Percentiles rank a stretch among this genome's conserved stretches.
Evolutionary conservation across 2,329 filamentous ascomycete genomes (phyloP).

Genomic region (Tolypocladium cylindrosporum): DNA sequence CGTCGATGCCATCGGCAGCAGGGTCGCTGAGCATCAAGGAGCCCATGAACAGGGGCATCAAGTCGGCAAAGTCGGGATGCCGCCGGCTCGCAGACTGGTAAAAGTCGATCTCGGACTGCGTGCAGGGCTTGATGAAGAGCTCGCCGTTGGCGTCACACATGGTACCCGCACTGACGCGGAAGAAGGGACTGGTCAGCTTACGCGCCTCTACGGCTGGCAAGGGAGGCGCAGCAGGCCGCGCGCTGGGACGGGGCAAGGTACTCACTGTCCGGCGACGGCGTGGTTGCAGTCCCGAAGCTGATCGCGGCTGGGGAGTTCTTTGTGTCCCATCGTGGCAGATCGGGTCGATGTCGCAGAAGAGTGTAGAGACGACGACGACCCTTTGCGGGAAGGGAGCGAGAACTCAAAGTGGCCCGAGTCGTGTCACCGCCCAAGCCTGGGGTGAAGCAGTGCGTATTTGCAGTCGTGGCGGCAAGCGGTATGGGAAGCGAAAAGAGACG

Average conservation of each 20-base stretch:
- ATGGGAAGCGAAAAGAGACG: neutral
- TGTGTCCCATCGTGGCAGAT: constrained; percentile 15
- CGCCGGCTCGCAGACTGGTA: constrained; percentile 62
- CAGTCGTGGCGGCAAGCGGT: neutral
- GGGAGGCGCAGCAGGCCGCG: neutral
- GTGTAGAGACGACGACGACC: neutral
- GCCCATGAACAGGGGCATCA: constrained; percentile 82
- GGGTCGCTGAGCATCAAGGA: constrained; percentile 59
- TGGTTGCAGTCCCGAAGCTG: constrained; percentile 61
- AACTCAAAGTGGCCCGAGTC: neutral
- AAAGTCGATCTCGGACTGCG: constrained; percentile 73
- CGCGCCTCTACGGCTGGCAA: neutral
- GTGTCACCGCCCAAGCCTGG: neutral
- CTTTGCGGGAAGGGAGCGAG: neutral
- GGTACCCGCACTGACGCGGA: constrained; percentile 65
- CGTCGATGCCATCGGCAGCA: constrained; percentile 36
- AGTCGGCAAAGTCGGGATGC: constrained; percentile 64
- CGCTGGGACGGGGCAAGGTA: constrained; percentile 10
- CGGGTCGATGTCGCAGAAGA: neutral
- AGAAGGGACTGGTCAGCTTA: neutral
- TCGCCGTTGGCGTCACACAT: constrained; percentile 74
- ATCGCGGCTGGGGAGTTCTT: constrained; percentile 41
- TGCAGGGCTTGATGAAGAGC: constrained; percentile 92
- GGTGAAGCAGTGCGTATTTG: neutral
- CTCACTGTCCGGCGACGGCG: constrained; percentile 79